Percentiles rank a stretch among this genome's conserved stretches.
These are phyloP conservation scores for Didymella lethalis DNA, from an alignment of 2,329 filamentous ascomycete genomes.

Conservation along the genomic window DNA sequence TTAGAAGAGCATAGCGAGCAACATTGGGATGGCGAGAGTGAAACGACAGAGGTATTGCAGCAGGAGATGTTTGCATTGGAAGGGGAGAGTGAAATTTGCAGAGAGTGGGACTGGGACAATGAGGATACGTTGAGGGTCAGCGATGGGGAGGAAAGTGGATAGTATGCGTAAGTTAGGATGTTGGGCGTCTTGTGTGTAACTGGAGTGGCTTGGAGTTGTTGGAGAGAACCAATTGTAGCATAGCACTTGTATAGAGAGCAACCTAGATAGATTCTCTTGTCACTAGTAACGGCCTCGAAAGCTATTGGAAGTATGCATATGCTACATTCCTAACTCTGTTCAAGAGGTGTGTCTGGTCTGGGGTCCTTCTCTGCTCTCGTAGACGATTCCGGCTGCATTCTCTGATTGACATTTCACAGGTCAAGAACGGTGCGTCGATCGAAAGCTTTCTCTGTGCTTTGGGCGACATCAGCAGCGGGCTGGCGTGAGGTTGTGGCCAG, in stretches of 20 bases:
- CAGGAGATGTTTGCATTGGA: slow-evolving; percentile 23
- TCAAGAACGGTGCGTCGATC: too few species aligned
- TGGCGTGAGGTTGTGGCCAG: too few species aligned
- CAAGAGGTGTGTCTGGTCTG: neutral
- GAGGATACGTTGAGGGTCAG: slow-evolving; percentile 22
- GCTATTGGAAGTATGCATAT: neutral
- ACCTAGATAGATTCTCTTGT: neutral
- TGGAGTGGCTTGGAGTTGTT: neutral
- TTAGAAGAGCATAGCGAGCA: slow-evolving; percentile 12
- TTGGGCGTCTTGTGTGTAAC: neutral
- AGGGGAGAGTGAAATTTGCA: slow-evolving; percentile 16
- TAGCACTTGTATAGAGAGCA: neutral
- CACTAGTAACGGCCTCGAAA: neutral
- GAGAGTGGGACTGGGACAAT: slow-evolving; percentile 23
- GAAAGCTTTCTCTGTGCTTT: neutral
- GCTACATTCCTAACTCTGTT: neutral
- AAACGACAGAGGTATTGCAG: slow-evolving; percentile 20
- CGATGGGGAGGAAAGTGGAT: slow-evolving; percentile 21
- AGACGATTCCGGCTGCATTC: neutral
- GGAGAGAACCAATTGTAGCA: neutral
- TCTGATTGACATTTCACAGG: neutral
- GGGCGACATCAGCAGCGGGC: neutral
- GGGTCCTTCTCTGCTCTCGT: neutral
- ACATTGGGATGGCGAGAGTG: slow-evolving; percentile 24
- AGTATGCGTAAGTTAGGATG: neutral